Evolutionary conservation across 2,329 filamentous ascomycete species (phyloP).

Genomic region (Calonectria pteridis): DNA sequence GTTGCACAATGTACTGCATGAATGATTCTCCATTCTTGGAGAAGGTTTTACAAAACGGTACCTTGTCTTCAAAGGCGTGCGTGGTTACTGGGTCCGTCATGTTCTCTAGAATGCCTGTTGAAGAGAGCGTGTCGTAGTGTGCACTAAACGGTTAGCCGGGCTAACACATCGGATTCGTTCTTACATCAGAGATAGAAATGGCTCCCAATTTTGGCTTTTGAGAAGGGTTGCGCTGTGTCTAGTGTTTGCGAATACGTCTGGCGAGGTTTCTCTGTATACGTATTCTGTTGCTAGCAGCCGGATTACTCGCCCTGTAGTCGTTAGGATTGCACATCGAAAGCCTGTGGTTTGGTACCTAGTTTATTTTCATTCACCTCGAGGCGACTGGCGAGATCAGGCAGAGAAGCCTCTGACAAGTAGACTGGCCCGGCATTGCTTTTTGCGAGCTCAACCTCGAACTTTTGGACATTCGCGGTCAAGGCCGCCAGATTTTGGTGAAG

Average conservation of each 20-base stretch:
- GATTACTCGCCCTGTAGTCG: not conserved
- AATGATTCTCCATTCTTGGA: not conserved
- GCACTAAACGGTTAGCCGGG: not conserved
- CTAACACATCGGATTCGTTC: not conserved
- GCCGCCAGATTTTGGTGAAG: not conserved
- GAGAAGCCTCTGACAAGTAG: not conserved
- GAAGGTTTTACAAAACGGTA: not conserved
- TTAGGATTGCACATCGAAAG: not conserved
- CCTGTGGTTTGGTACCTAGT: not conserved
- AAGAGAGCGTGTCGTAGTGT: not conserved
- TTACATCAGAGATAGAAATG: not conserved
- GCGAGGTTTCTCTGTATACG: not conserved
- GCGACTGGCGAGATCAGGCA: not conserved
- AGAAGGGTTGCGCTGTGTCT: not conserved
- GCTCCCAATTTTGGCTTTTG: not conserved
- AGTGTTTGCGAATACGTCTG: not conserved
- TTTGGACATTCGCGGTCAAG: not conserved
- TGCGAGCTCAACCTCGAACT: not conserved
- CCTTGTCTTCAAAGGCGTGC: not conserved
- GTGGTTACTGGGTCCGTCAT: not conserved
- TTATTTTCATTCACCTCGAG: not conserved
- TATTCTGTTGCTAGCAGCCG: not conserved
- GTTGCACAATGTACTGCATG: not conserved
- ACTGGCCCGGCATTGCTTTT: not conserved
- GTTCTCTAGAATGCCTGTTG: not conserved